These are phyloP conservation scores for Triticum turgidum DNA, from an alignment of 176 grass and related monocot species.

Conservation along the genomic window DNA sequence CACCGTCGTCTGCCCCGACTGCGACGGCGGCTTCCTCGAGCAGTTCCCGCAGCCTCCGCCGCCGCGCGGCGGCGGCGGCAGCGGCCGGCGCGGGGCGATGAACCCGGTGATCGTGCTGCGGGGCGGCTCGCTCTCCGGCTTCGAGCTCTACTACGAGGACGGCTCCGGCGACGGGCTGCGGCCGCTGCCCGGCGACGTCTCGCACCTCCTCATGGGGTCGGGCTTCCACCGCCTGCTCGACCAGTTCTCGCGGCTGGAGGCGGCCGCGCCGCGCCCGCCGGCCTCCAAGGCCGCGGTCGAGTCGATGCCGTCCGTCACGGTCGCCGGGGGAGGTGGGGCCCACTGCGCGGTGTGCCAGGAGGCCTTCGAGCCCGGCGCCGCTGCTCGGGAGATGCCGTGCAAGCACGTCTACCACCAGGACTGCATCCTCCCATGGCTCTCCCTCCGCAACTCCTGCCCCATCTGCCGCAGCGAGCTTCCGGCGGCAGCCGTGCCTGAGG, in stretches of 20 bases:
- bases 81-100: slow-evolving; percentile 53
- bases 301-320: slow-evolving; percentile 52
- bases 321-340: slow-evolving; percentile 25
- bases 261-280: slow-evolving; percentile 48
- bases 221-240: slow-evolving; percentile 78
- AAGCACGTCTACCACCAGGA: slow-evolving; percentile 97
- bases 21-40: slow-evolving; percentile 80
- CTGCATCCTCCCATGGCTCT: slow-evolving; percentile 97
- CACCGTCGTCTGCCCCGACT: slow-evolving; percentile 68
- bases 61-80: slow-evolving; percentile 42
- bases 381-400: slow-evolving; percentile 92
- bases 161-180: slow-evolving; percentile 63
- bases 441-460: slow-evolving; percentile 92
- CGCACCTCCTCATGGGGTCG: slow-evolving; percentile 68
- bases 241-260: slow-evolving; percentile 64
- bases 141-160: slow-evolving; percentile 82
- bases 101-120: slow-evolving; percentile 87
- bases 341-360: slow-evolving; percentile 93
- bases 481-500: slow-evolving; percentile 8
- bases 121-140: slow-evolving; percentile 45
- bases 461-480: slow-evolving; percentile 82
- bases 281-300: slow-evolving; percentile 78
- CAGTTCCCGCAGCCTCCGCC: slow-evolving; percentile 39
- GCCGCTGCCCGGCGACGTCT: slow-evolving; percentile 63
- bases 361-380: slow-evolving; percentile 68